phyloP scores from a whole-genome alignment of 2,329 filamentous ascomycete genomes.

The Blastomyces gilchristii region DNA sequence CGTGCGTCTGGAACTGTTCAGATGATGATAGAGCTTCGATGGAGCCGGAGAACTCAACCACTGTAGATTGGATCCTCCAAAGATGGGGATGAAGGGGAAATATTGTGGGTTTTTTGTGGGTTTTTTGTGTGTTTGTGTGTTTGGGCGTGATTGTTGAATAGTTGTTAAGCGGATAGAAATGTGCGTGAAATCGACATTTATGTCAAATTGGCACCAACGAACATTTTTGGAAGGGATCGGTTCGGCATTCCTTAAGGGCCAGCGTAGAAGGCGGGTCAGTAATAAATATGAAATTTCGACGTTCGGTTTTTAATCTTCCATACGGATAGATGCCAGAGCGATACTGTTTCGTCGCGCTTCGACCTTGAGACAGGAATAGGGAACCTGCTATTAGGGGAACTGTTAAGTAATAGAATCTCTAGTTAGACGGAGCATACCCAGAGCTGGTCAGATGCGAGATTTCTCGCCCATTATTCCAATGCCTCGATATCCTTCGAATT shows the following conservation, averaged over 20 bases:
- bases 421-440: not conserved
- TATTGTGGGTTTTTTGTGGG: not conserved
- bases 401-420: not conserved
- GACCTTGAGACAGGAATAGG: not conserved
- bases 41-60: not conserved
- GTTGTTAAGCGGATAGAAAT: not conserved
- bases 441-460: not conserved
- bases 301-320: not conserved
- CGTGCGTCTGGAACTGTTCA: not conserved
- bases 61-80: not conserved
- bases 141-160: not conserved
- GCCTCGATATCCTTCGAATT: not conserved
- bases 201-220: not conserved
- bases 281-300: not conserved
- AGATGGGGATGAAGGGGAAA: not conserved
- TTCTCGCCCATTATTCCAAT: not conserved
- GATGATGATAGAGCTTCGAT: not conserved
- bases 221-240: not conserved
- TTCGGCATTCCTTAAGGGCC: not conserved
- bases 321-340: not conserved
- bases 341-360: not conserved
- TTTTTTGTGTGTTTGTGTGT: not conserved
- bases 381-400: not conserved
- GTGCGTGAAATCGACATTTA: not conserved
- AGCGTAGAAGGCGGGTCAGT: not conserved